These are phyloP conservation scores for Solanum bulbocastanum DNA, from an alignment of 257 asterid genomes.

Conservation along the genomic window DNA sequence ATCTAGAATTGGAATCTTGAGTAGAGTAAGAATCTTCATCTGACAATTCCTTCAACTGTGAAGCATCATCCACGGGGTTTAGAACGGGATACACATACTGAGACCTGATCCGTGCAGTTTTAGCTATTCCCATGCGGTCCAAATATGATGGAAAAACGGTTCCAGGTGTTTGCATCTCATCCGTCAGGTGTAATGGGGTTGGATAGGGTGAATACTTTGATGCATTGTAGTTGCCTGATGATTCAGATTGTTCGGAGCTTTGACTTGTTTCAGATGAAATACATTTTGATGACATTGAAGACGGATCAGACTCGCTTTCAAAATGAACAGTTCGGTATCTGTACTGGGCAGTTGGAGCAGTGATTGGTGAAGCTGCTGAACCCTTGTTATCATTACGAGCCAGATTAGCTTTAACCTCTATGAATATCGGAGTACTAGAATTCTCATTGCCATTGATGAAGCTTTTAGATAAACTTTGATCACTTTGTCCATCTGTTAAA, in stretches of 20 bases:
- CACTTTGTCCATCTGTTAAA: slow-evolving; percentile 37
- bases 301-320: slow-evolving; percentile 4
- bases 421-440: not conserved
- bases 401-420: not conserved
- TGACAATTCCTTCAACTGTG: slow-evolving; percentile 32
- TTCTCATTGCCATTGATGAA: slow-evolving; percentile 11
- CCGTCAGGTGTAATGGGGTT: slow-evolving; percentile 65
- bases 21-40: slow-evolving; percentile 26
- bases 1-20: not conserved
- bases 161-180: slow-evolving; percentile 93
- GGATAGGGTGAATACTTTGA: slow-evolving; percentile 52
- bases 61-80: slow-evolving; percentile 32
- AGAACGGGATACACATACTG: slow-evolving; percentile 49
- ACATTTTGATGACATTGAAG: slow-evolving; percentile 27
- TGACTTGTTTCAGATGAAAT: slow-evolving; percentile 36
- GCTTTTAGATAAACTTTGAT: slow-evolving; percentile 18
- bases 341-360: slow-evolving; percentile 20
- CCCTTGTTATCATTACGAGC: slow-evolving; percentile 1
- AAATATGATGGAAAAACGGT: slow-evolving; percentile 60
- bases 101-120: slow-evolving; percentile 44
- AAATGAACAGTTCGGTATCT: slow-evolving; percentile 34
- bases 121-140: slow-evolving; percentile 34
- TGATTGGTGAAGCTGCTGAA: slow-evolving; percentile 29
- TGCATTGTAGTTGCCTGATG: slow-evolving; percentile 10
- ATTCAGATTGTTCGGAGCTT: slow-evolving; percentile 22